Evolutionary conservation across 164 flowering plant species (phyloP), one percentile per base, ranked within the genome.

Genomic region (Stephania cephalantha): DNA sequence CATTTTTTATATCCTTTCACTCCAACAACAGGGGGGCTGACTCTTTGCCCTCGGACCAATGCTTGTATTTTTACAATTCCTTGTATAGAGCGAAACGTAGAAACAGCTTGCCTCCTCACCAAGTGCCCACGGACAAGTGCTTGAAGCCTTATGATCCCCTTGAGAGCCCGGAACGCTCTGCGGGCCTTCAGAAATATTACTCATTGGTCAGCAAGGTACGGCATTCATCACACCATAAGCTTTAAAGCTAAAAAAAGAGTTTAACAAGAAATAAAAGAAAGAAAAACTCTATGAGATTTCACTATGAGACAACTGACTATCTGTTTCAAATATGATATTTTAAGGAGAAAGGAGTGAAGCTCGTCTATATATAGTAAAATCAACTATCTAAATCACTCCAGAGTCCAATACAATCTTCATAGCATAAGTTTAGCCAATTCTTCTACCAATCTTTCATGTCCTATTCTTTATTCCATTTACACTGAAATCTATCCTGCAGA

Each of bases 131-230:
- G 97, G 46, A 90, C 82, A 75, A 95, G 88, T 25, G 98, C 97
- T 78, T 96, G 99, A 68, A 96, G 84, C 87, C 98, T 91, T 78
- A 92, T 96, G 74, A 96, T 96, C 74, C 98, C 99, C 83, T 84
- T 94, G 44, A 96, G 93, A 20, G 97, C 95, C 45, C 89, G 80
- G 80, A 92, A 96, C 79, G 97, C 97, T 50, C 95, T 87, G 5
- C 97, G 97, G 81, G 99, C 99, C 99, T 96, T 83, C 80, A 84
- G 52, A 82, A 7, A 68, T 46, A 66, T 31, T 9, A 48, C 35
- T 69, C 53, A 71, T 30, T 73, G n/a, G 73, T 82, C 45, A 84
- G 75, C 66, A 61, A 61, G 20, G n/a, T 61, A 61, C 18, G 66
- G 20, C 22, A 61, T 61, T 61, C 20, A 25, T 61, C 29, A 61